phyloP scores from a whole-genome alignment of 495 filamentous ascomycete genomes.

The Penicillium herquei region DNA sequence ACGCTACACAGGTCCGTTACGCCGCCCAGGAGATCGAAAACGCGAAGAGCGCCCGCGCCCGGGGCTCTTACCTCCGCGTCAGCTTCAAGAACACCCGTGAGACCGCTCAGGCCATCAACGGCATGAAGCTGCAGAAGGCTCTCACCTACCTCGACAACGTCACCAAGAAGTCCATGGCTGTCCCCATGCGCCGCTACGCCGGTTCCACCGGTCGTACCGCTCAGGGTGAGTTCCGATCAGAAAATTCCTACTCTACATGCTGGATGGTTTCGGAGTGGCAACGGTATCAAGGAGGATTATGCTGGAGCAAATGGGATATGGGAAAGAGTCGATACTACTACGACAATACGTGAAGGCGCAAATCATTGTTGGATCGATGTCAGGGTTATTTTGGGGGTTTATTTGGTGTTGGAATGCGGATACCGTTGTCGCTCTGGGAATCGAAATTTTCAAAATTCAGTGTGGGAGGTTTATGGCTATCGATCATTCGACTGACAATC shows the following conservation, averaged over 20 bases:
- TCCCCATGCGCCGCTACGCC: conserved; percentile 94
- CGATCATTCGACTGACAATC: conserved; percentile 22
- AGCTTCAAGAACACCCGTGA: conserved; percentile 99
- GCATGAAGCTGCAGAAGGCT: conserved; percentile 96
- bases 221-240: conserved; percentile 73
- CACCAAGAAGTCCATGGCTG: conserved; percentile 87
- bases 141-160: conserved; percentile 96
- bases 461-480: conserved; percentile 3
- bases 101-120: conserved; percentile 97
- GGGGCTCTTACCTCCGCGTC: conserved; percentile 97
- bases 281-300: conserved; percentile 15
- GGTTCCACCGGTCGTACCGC: conserved; percentile 90
- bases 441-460: conserved; percentile 11
- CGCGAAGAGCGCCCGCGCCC: conserved; percentile 92
- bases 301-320: neutral
- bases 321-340: conserved; percentile 1
- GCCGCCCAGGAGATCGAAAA: conserved; percentile 83
- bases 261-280: conserved; percentile 10
- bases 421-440: conserved; percentile 18
- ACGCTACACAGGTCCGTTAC: conserved; percentile 82
- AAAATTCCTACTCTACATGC: conserved; percentile 4
- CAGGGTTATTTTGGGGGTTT: neutral
- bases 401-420: conserved; percentile 4
- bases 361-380: neutral
- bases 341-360: conserved; percentile 7